Percentiles rank a stretch among this genome's conserved stretches.
phyloP scores from a whole-genome alignment of 345 rosid genomes.

The Raphanus raphanistrum region DNA sequence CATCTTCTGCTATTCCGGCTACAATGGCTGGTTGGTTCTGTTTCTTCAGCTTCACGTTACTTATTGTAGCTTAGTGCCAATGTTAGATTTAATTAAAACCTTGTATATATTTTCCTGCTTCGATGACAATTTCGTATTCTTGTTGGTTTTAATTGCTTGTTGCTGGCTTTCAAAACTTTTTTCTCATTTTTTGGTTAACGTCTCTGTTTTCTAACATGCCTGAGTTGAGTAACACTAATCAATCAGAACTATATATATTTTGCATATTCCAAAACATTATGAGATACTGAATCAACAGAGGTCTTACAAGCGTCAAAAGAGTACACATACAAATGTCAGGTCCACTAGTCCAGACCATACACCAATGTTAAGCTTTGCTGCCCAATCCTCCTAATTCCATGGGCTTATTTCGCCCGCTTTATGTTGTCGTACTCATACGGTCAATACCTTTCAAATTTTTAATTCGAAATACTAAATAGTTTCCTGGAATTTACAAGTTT shows the following conservation, averaged over 20 bases:
- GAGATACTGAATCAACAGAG: background rate
- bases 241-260: background rate
- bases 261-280: background rate
- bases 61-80: background rate
- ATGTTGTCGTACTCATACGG: background rate
- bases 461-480: background rate
- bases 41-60: background rate
- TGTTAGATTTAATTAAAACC: background rate
- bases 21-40: background rate
- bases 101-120: background rate
- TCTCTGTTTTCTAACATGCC: background rate
- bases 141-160: background rate
- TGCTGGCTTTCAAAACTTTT: background rate
- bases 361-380: background rate
- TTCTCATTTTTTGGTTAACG: background rate
- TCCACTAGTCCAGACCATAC: background rate
- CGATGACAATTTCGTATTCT: background rate
- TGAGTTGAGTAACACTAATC: background rate
- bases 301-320: background rate
- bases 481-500: background rate
- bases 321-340: background rate
- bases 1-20: background rate
- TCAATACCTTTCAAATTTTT: background rate
- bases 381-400: background rate
- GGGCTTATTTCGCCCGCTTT: background rate